These are phyloP conservation scores for Lanmaoa rubissima DNA, from an alignment of 768 basidiomycete species.

Conservation along the genomic window DNA sequence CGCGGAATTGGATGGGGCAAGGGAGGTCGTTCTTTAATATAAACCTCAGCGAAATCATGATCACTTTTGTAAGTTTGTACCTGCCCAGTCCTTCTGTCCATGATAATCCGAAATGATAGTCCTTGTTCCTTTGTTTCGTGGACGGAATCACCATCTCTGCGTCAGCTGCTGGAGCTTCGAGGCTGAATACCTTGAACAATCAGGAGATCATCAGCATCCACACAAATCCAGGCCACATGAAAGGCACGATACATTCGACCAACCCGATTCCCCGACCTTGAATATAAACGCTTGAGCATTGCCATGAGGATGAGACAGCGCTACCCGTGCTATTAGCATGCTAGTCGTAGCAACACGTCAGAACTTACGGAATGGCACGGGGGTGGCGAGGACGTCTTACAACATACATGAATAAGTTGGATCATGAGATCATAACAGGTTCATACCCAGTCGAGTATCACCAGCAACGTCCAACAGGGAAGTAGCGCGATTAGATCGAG, in stretches of 20 bases:
- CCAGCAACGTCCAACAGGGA: slow-evolving; percentile 83
- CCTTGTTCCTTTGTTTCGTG: slow-evolving; percentile 56
- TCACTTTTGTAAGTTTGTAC: slow-evolving; percentile 93
- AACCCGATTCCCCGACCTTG: slow-evolving; percentile 74
- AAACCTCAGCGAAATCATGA: slow-evolving; percentile 89
- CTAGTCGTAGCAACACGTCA: background rate
- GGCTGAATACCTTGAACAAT: slow-evolving; percentile 62
- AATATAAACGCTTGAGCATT: slow-evolving; percentile 83
- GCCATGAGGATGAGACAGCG: slow-evolving; percentile 81
- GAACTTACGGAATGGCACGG: slow-evolving; percentile 79
- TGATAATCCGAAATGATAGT: slow-evolving; percentile 81
- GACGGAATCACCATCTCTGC: slow-evolving; percentile 74
- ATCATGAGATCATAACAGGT: slow-evolving; percentile 12
- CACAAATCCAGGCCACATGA: background rate
- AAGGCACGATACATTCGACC: slow-evolving; percentile 70
- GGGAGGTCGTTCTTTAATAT: slow-evolving; percentile 79
- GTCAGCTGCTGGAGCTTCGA: slow-evolving; percentile 93
- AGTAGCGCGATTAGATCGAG: slow-evolving; percentile 58
- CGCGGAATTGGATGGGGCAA: slow-evolving; percentile 74
- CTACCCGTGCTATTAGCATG: slow-evolving; percentile 38
- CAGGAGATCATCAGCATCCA: slow-evolving; percentile 5
- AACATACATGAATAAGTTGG: background rate
- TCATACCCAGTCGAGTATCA: slow-evolving; percentile 58
- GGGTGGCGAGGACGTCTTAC: slow-evolving; percentile 46
- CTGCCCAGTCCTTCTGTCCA: slow-evolving; percentile 95